Base-by-base conservation (phyloP, 2,329 filamentous ascomycete genomes). In the Colletotrichum gigasporum region DNA sequence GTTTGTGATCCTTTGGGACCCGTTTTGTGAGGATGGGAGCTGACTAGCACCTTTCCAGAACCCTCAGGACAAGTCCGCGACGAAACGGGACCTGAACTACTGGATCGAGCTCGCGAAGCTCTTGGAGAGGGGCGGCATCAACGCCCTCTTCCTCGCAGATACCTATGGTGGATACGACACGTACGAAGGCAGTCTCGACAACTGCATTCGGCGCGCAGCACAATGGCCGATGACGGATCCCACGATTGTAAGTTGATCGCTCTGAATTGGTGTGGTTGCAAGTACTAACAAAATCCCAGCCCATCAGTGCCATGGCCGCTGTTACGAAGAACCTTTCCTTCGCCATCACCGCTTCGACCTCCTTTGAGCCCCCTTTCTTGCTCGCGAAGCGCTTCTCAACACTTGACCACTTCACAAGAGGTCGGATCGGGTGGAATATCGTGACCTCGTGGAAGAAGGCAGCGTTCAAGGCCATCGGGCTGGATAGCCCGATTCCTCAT, bases 211-310 rank as follows among this genome's bases (percentile, higher is more conserved):
- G 2, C 78, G 86, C 22, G 87, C 86, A 1, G 86, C 87, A 0
- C 88, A 90, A 69, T 90, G 87, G 86, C 87, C 88, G 0, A 81
- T 90, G 71, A 89, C 85, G 0, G 88, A 91, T 69, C 88, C 88
- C 0, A 84, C 84, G 0, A 89, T 89, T 69, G 85, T 88, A 70
- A 68, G 83, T 76, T 4, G 3, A 34, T 14, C n/a, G 8, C 2
- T 18, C 16, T 3, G 0, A 9, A 1, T 42, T 7, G 20, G n/a
- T n/a, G n/a, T n/a, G n/a, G n/a, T n/a, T n/a, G n/a, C n/a, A n/a
- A n/a, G n/a, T n/a, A n/a, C 14, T 44, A 5, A 50, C 41, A 4
- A 28, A 7, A 20, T 18, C 34, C 18, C 16, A 87, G 84, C 85
- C 87, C 3, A 88, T 90, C 57, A 83, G 82, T 3, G 87, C 88